Evolutionary conservation across 805 yeast species (phyloP).

Genomic region (Yarrowia deformans): DNA sequence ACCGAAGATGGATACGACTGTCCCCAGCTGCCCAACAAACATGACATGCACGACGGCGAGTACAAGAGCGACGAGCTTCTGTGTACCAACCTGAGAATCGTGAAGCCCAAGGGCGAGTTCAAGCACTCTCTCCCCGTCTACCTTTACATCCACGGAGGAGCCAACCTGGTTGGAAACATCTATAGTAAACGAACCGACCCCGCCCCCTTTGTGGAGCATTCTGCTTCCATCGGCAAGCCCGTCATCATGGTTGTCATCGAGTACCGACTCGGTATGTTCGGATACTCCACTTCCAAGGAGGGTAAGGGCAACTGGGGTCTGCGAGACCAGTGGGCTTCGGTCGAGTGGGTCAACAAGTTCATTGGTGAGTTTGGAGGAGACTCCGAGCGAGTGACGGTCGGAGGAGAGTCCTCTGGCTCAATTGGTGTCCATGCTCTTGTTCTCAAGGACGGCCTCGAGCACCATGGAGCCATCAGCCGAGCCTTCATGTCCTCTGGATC

Average conservation of each 20-base stretch:
- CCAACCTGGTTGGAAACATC: constrained; percentile 48
- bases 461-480: constrained; percentile 11
- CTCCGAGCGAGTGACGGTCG: constrained; percentile 53
- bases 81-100: constrained; percentile 47
- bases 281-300: constrained; percentile 53
- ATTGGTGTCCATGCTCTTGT: constrained; percentile 14
- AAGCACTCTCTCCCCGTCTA: constrained; percentile 48
- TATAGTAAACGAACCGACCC: constrained; percentile 46
- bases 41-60: constrained; percentile 28
- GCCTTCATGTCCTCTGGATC: constrained; percentile 30
- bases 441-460: constrained; percentile 5
- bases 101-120: constrained; percentile 41
- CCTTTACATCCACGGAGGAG: constrained; percentile 52
- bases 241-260: constrained; percentile 51
- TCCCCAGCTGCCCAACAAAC: constrained; percentile 32
- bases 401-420: constrained; percentile 54
- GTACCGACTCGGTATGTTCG: constrained; percentile 51
- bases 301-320: constrained; percentile 52
- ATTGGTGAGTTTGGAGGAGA: constrained; percentile 58
- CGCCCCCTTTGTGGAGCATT: constrained; percentile 43
- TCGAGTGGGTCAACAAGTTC: constrained; percentile 56
- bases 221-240: constrained; percentile 43
- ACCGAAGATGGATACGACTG: constrained; percentile 26
- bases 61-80: constrained; percentile 44
- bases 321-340: constrained; percentile 56